Evolutionary conservation across 192 early-diverging fungal species (phyloP), one percentile per base, ranked within the genome.

Genomic region (Backusella liffmaniae): DNA sequence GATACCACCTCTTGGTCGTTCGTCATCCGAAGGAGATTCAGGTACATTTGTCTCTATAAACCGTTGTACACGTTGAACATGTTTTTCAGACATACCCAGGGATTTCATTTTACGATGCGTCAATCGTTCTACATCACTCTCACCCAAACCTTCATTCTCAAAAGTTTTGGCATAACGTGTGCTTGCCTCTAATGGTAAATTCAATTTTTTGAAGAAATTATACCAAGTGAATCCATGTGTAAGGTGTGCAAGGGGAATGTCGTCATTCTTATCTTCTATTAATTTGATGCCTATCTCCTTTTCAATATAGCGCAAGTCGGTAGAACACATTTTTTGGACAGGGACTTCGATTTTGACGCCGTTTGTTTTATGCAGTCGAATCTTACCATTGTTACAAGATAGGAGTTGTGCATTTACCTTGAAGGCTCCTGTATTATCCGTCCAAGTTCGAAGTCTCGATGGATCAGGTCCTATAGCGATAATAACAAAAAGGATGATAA

Each of bases 301-400:
- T 59, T 90, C 88, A 66, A 90, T 84, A 71, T 80, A 88, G 9
- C 62, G 44, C 53, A 89, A 72, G 73, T 88, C 90, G 34, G 87
- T 86, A 21, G 80, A 77, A 6, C 90, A 89, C 79, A 99, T 92
- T 78, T 98, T 97, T 18, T 94, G 90, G 34, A 98, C 78, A 1
- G 96, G 92, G 5, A 99, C 98, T 21, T 88, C 92, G 76, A 99
- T 98, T 59, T 91, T 96, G 67, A 96, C 96, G 70, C 96, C 95
- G 80, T 99, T 99, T 13, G 91, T 85, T 80, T 99, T 99, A 84
- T 97, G 96, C 67, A 99, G 80, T 36, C 97, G 91, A 37, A 97
- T 94, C 71, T 95, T 94, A 67, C 93, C 94, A 30, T 96, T 93
- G 21, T 83, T 71, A 67, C 94, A 87, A 10, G 85, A 83, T n/a